Conservation (phyloP, 495 filamentous ascomycete species). For the Parachaetomium inaequale region DNA sequence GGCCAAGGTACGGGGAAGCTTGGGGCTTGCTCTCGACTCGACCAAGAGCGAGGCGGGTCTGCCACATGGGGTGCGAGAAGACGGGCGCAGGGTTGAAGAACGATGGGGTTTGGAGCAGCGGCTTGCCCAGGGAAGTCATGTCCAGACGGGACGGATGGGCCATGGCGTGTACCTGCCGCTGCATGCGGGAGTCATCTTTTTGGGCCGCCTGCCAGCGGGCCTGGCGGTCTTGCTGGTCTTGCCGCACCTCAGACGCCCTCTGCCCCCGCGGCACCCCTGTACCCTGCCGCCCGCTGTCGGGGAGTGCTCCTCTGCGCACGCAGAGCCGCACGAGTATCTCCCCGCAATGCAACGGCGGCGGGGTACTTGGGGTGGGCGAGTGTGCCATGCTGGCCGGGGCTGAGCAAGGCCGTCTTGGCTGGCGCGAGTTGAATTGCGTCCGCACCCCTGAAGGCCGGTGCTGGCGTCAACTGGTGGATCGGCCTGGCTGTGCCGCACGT, state of each 20-base stretch:
- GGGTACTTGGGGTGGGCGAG: background rate
- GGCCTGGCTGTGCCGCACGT: constrained; percentile 5
- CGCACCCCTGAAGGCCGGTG: background rate
- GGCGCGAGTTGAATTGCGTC: background rate
- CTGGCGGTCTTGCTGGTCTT: background rate
- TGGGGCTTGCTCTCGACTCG: background rate
- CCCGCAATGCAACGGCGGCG: background rate
- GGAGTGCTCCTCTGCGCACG: background rate
- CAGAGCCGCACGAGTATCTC: constrained; percentile 5
- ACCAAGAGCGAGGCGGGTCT: background rate
- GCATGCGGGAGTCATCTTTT: background rate
- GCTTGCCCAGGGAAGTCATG: background rate
- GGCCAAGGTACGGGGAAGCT: background rate
- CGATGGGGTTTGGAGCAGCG: background rate
- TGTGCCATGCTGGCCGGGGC: background rate
- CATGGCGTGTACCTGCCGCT: background rate
- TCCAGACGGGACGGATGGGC: background rate
- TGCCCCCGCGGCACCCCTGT: background rate
- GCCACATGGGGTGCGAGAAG: constrained; percentile 11
- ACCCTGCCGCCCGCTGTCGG: background rate
- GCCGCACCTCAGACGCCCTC: too few relatives aligned
- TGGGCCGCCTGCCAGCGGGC: background rate
- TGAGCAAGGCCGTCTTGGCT: constrained; percentile 1
- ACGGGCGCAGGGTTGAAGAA: background rate
- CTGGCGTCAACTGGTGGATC: background rate